Conservation (phyloP, 202 grass and related monocot species). For the Panicum hallii region DNA sequence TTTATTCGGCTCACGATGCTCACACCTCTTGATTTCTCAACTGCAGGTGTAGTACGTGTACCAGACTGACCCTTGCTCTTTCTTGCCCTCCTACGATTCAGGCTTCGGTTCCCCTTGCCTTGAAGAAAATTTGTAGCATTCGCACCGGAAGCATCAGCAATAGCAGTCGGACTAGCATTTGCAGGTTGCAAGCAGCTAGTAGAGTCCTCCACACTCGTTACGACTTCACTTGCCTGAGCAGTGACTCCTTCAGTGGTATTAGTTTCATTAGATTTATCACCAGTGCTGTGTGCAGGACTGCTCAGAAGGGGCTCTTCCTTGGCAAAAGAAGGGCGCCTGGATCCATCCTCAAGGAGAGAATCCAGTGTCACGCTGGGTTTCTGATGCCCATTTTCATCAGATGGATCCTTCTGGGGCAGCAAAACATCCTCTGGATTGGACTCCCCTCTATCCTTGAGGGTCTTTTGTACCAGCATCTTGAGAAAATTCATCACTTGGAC, state of each 20-base stretch:
- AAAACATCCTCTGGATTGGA: conserved; percentile 54
- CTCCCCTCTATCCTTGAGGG: conserved; percentile 83
- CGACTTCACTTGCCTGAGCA: conserved; percentile 12
- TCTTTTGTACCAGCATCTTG: conserved; percentile 91
- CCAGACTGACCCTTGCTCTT: conserved; percentile 66
- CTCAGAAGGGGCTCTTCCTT: conserved; percentile 61
- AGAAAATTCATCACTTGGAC: conserved; percentile 99
- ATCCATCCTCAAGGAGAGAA: conserved; percentile 53
- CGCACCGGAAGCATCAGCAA: conserved; percentile 39
- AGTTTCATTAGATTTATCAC: conserved; percentile 42
- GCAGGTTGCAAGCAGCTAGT: conserved; percentile 46
- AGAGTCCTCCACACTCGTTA: conserved; percentile 46
- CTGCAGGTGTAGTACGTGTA: conserved; percentile 9
- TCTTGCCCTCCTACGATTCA: conserved; percentile 53
- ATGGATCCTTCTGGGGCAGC: conserved; percentile 54
- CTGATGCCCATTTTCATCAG: conserved; percentile 83
- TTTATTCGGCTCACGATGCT: conserved; percentile 90
- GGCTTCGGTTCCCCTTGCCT: conserved; percentile 58
- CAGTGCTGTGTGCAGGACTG: conserved; percentile 46
- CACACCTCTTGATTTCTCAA: conserved; percentile 72
- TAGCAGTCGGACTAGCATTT: conserved; percentile 20
- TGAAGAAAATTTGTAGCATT: conserved; percentile 47
- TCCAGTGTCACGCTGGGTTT: conserved; percentile 57
- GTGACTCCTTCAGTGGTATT: conserved; percentile 28
- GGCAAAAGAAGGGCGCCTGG: conserved; percentile 48